Evolutionary conservation across 2,329 filamentous ascomycete species (phyloP), one percentile per base, ranked within the genome.

Genomic region (Metarhizium brunneum): DNA sequence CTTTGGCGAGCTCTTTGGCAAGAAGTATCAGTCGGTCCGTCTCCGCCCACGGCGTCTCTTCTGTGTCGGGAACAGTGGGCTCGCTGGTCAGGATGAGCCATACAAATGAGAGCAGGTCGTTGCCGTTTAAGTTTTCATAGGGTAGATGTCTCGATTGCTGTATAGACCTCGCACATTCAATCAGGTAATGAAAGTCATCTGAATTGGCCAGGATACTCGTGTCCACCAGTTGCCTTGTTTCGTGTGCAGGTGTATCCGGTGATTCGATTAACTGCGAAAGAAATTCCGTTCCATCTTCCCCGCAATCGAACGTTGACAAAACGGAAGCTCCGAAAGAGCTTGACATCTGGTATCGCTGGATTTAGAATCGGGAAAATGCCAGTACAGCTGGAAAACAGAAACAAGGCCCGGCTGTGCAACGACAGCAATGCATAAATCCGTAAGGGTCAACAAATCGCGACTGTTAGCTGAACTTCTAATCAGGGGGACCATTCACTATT

Each of bases 21-120:
- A 60, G 58, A 29, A 62, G 58, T 52, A 73, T 71, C 20, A 71
- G 59, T 30, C 66, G 63, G 54, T 73, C 71, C 4, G 71, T 73
- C 50, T 66, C 59, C 32, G 58, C 62, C 71, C 71, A 73, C 4
- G 65, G 61, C 18, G 59, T 53, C 6, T 56, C 40, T 43, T 54
- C 14, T 40, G 56, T 38, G 29, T 58, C 43, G 50, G 40, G 14
- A 30, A 54, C 47, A 20, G 52, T 18, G 13, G 54, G 49, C 13
- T 56, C 32, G 16, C 58, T 58, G 5, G 60, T 53, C 29, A 65
- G 52, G 30, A 66, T 63, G 11, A 59, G 54, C 59, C 63, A 66
- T 35, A 72, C 55, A 55, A 67, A 70, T 18, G 65, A 60, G 29
- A 71, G 63, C 5, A 71, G 43, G 57, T 73, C 71, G 54, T 63